A percentile compares a stretch with the other conserved stretches of the same genome.
phyloP scores from a whole-genome alignment of 1,284 basidiomycete genomes.

The Kwoniella shivajii region DNA sequence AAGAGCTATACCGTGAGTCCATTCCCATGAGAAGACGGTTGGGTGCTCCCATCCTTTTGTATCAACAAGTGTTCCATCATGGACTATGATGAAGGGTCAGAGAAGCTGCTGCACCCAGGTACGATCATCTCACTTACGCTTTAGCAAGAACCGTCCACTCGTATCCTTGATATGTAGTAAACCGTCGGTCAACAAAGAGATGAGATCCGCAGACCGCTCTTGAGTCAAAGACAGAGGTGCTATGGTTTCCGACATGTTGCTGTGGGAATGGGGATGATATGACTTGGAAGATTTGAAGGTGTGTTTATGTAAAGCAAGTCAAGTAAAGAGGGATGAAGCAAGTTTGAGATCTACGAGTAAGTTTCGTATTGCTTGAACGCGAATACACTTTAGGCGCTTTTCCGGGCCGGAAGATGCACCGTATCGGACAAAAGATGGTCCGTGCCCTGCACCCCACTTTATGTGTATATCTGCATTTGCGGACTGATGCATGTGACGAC shows the following conservation, averaged over 20 bases:
- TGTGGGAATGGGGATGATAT: background rate
- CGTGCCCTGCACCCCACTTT: no score
- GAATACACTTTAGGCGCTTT: no score
- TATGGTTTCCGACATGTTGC: constrained; percentile 7
- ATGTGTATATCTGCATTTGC: no score
- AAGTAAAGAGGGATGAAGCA: no score
- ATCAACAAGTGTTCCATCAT: constrained; percentile 65
- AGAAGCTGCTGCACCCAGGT: background rate
- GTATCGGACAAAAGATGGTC: no score
- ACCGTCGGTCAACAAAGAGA: constrained; percentile 61
- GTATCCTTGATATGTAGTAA: constrained; percentile 65
- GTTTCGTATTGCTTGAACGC: no score
- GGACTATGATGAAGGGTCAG: constrained; percentile 42
- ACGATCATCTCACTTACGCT: constrained; percentile 31
- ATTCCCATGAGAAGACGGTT: constrained; percentile 59
- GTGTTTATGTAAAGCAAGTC: no score
- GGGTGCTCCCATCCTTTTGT: constrained; percentile 64
- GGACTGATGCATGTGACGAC: no score
- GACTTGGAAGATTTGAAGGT: no score
- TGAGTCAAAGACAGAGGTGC: constrained; percentile 20
- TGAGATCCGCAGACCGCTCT: constrained; percentile 46
- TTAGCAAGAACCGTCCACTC: constrained; percentile 63
- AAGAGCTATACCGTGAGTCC: constrained; percentile 61
- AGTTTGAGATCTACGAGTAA: no score
- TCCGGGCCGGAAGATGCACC: no score